Percentiles rank a stretch among this genome's conserved stretches.
phyloP scores from a whole-genome alignment of 805 yeast genomes.

The Torulaspora gathmanii region DNA sequence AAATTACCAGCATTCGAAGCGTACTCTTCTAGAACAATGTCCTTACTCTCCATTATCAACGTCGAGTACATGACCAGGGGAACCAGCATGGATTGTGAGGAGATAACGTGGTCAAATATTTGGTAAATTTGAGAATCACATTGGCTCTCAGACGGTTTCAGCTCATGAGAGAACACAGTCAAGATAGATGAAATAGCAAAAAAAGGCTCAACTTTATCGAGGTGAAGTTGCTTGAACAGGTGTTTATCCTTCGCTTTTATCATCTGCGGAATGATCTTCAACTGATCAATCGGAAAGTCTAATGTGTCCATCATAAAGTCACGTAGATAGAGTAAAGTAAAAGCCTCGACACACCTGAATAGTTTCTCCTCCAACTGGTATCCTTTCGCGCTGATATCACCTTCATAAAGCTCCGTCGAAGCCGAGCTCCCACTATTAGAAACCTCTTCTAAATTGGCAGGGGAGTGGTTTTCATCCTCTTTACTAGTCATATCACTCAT shows the following conservation, averaged over 20 bases:
- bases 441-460: slow-evolving; percentile 7
- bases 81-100: slow-evolving; percentile 49
- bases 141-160: slow-evolving; percentile 28
- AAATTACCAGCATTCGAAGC: slow-evolving; percentile 22
- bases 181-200: slow-evolving; percentile 74
- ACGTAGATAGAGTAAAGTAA: slow-evolving; percentile 61
- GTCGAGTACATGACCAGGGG: slow-evolving; percentile 61
- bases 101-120: slow-evolving; percentile 66
- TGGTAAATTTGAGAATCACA: slow-evolving; percentile 45
- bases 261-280: slow-evolving; percentile 61
- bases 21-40: slow-evolving; percentile 38
- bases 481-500: slow-evolving; percentile 22
- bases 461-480: slow-evolving; percentile 9
- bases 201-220: slow-evolving; percentile 49
- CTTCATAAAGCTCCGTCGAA: slow-evolving; percentile 16
- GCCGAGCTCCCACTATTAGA: slow-evolving; percentile 16
- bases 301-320: slow-evolving; percentile 81
- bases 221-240: slow-evolving; percentile 35
- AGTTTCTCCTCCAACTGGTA: slow-evolving; percentile 31
- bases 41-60: slow-evolving; percentile 44
- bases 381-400: slow-evolving; percentile 4
- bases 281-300: slow-evolving; percentile 59
- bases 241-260: slow-evolving; percentile 46
- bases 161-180: slow-evolving; percentile 74
- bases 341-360: slow-evolving; percentile 46